Conservation (phyloP, 2,329 filamentous ascomycete genomes). For the Exophiala sideris region DNA sequence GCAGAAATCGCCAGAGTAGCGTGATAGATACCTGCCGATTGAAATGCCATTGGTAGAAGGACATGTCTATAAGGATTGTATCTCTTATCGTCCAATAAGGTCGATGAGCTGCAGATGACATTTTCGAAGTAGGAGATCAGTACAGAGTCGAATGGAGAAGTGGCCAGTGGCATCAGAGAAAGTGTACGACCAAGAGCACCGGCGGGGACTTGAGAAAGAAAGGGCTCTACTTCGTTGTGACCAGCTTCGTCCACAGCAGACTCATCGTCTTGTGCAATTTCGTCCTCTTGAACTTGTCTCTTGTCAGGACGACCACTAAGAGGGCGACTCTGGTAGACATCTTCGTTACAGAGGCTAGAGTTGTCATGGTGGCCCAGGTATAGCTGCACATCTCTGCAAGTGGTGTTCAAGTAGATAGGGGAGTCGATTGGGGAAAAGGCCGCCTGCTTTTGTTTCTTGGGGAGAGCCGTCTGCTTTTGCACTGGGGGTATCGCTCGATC, state of each 20-base stretch:
- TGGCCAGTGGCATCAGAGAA: neutral
- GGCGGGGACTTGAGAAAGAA: no score
- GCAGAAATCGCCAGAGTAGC: slow-evolving; percentile 31
- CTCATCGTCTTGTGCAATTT: neutral
- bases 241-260: neutral
- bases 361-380: slow-evolving; percentile 1
- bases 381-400: neutral
- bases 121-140: slow-evolving; percentile 31
- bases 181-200: no score
- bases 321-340: no score
- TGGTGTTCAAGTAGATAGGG: slow-evolving; percentile 10
- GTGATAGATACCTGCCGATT: slow-evolving; percentile 31
- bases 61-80: slow-evolving; percentile 32
- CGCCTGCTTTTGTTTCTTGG: neutral
- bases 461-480: neutral
- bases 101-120: slow-evolving; percentile 31
- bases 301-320: neutral
- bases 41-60: slow-evolving; percentile 31
- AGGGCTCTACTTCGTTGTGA: no score
- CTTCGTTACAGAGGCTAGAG: neutral
- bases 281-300: neutral
- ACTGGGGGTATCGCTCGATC: neutral
- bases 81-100: slow-evolving; percentile 29
- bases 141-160: slow-evolving; percentile 15
- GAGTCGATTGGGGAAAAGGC: no score